These are phyloP conservation scores for Salvia rosmarinus DNA, from an alignment of 257 asterid genomes.

Conservation along the genomic window DNA sequence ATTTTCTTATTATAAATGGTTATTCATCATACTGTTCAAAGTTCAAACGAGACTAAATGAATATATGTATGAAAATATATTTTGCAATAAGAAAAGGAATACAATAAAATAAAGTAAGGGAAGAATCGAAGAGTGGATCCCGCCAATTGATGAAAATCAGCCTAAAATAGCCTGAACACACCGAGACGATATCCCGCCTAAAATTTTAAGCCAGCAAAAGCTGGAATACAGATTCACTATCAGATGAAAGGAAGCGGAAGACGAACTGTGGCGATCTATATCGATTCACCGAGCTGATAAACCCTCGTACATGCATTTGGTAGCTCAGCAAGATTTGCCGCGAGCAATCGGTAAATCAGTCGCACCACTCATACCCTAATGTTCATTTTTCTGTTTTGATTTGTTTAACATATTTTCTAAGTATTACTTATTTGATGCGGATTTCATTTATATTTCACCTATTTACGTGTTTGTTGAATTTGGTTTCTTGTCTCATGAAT, in stretches of 20 bases:
- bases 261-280: background rate
- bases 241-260: background rate
- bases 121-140: too few species aligned
- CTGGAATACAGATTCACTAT: background rate
- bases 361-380: background rate
- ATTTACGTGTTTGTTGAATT: background rate
- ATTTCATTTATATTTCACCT: conserved; percentile 5
- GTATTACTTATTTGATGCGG: background rate
- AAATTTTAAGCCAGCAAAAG: conserved; percentile 13
- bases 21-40: too few species aligned
- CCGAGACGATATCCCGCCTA: conserved; percentile 34
- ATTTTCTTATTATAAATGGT: too few species aligned
- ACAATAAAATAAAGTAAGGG: too few species aligned
- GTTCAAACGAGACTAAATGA: too few species aligned
- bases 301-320: background rate
- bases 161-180: background rate
- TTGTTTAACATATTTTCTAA: background rate
- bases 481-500: conserved; percentile 4
- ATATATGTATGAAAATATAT: too few species aligned
- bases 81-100: too few species aligned
- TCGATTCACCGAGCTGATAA: background rate
- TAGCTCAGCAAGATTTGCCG: background rate
- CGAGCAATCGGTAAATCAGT: conserved; percentile 30
- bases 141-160: conserved; percentile 16
- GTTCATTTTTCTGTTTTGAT: background rate